Percentiles rank a stretch among this genome's conserved stretches.
These are phyloP conservation scores for Hypoxylon sp. DNA, from an alignment of 2,329 filamentous ascomycete genomes.

Conservation along the genomic window DNA sequence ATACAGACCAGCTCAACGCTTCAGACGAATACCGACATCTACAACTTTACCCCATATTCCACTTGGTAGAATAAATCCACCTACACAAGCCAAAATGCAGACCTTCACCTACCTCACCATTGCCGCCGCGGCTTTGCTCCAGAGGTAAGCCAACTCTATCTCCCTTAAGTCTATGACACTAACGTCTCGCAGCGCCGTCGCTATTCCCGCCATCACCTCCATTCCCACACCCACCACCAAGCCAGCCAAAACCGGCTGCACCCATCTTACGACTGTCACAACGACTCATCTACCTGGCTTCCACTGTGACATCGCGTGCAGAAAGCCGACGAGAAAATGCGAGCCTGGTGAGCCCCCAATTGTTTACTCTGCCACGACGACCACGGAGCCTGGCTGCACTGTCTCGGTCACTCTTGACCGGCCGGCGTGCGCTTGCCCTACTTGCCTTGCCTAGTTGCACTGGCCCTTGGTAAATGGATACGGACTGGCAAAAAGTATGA, in stretches of 20 bases:
- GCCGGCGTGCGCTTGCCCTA: constrained; percentile 31
- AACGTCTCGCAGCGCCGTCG: constrained; percentile 23
- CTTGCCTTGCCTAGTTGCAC: too few relatives aligned
- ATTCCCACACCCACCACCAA: constrained; percentile 31
- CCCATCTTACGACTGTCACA: constrained; percentile 35
- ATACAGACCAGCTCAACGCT: constrained; percentile 12
- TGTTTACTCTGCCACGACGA: constrained; percentile 27
- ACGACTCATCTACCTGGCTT: constrained; percentile 16
- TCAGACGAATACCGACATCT: constrained; percentile 11
- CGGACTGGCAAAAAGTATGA: too few relatives aligned
- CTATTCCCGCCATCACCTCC: constrained; percentile 17
- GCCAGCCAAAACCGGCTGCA: constrained; percentile 38
- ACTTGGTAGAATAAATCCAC: constrained; percentile 8
- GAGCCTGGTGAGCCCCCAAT: constrained; percentile 34
- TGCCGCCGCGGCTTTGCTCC: constrained; percentile 31
- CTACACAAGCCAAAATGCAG: constrained; percentile 24
- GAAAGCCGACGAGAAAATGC: constrained; percentile 28
- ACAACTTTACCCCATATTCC: constrained; percentile 14
- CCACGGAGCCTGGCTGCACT: constrained; percentile 33
- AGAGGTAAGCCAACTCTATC: constrained; percentile 27
- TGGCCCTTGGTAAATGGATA: too few relatives aligned
- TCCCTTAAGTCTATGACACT: neutral
- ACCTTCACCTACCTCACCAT: constrained; percentile 29
- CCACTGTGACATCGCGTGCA: constrained; percentile 23
- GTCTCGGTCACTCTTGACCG: constrained; percentile 17